Percentiles rank a stretch among this genome's conserved stretches.
These are phyloP conservation scores for Saprolegnia parasitica DNA, from an alignment of 352 stramenopile genomes.

Conservation along the genomic window DNA sequence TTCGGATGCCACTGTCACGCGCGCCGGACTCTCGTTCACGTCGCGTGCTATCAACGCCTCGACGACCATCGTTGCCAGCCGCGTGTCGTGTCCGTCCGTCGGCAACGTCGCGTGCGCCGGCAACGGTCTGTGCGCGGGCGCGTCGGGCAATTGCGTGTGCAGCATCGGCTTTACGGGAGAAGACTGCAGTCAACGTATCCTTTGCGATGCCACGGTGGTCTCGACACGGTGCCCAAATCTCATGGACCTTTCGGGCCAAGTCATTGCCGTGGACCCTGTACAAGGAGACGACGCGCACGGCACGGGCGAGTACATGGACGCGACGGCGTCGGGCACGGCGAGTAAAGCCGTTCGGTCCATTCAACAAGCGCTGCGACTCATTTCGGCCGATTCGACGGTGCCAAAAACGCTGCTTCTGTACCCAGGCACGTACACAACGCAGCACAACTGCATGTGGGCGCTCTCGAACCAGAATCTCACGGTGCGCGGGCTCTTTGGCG, in stretches of 20 bases:
- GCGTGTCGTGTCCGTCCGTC: neutral
- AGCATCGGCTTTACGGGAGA: slow-evolving; percentile 19
- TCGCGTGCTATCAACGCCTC: neutral
- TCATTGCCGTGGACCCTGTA: slow-evolving; percentile 1
- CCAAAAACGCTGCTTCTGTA: slow-evolving; percentile 19
- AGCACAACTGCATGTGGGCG: neutral
- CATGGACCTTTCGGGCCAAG: neutral
- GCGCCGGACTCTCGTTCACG: neutral
- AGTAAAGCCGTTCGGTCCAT: slow-evolving; percentile 23
- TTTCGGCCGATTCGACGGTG: neutral
- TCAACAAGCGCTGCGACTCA: neutral
- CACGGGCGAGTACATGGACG: slow-evolving; percentile 10
- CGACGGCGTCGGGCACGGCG: neutral
- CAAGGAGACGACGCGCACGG: slow-evolving; percentile 11
- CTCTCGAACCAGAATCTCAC: neutral
- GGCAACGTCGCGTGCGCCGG: neutral
- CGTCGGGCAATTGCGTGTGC: slow-evolving; percentile 7
- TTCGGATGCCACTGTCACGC: neutral
- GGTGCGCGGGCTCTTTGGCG: neutral
- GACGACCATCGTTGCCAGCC: neutral
- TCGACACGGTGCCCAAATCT: neutral
- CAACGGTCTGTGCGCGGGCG: slow-evolving; percentile 18
- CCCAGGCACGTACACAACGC: neutral
- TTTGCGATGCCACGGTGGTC: neutral
- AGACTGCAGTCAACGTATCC: slow-evolving; percentile 25